A percentile compares a stretch with the other conserved stretches of the same genome.
These are phyloP conservation scores for Ulvella scutata DNA, from an alignment of 139 green algal species.

Conservation along the genomic window DNA sequence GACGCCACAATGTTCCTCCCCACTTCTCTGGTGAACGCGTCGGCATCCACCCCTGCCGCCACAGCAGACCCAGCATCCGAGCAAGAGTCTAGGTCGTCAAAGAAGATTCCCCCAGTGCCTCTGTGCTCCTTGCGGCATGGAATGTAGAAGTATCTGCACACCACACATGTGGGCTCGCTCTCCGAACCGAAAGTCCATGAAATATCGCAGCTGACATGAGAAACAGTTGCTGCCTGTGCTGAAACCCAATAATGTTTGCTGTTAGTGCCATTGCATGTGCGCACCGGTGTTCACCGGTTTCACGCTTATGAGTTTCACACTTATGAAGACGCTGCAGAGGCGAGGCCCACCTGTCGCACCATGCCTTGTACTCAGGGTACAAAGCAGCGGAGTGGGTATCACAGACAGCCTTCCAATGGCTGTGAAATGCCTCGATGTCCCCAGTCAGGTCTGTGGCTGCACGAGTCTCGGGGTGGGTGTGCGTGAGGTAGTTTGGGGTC, in stretches of 20 bases:
- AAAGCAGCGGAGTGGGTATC: conserved; percentile 46
- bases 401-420: conserved; percentile 62
- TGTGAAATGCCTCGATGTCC: conserved; percentile 69
- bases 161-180: not conserved
- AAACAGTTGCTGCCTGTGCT: too few species aligned
- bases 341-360: conserved; percentile 79
- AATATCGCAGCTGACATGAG: too few species aligned
- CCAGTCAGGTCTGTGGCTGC: conserved; percentile 1
- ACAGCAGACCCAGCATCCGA: not conserved
- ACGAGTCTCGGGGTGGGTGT: conserved; percentile 7
- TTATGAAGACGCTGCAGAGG: too few species aligned
- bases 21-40: conserved; percentile 31
- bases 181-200: too few species aligned
- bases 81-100: conserved; percentile 67
- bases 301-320: too few species aligned
- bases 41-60: conserved; percentile 23
- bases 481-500: conserved; percentile 77
- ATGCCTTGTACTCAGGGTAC: conserved; percentile 76
- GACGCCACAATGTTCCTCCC: conserved; percentile 43
- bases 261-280: too few species aligned
- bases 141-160: conserved; percentile 86
- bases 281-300: too few species aligned
- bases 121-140: conserved; percentile 81
- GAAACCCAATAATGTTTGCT: too few species aligned
- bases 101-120: conserved; percentile 92